Base-by-base conservation (phyloP, 148 eudicot genomes). In the Linanthus parryae region DNA sequence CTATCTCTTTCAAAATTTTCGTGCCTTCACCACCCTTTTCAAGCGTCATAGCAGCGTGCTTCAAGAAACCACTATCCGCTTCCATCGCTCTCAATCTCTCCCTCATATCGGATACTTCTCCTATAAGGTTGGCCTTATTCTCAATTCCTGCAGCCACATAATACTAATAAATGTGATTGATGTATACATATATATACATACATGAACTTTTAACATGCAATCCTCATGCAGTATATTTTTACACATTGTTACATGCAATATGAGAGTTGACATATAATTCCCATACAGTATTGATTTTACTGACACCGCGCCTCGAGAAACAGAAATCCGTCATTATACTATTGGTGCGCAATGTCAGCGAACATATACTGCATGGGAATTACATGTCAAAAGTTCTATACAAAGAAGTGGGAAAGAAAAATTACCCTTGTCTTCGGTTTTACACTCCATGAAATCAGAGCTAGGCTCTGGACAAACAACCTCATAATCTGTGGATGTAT, bases 21-120 rank as follows among this genome's bases (percentile, higher is more conserved):
- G 82, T 69, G 5, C 84, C 79, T 58, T 83, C 80, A 8, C 71
- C 69, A 18, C 86, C 83, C 62, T 72, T 72, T 25, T 79, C 74
- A 34, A 83, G 66, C 26, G 78, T 70, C 64, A 69, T 76, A 35
- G 86, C 71, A 47, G 80, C 73, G 33, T 68, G 83, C 69, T 74
- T 70, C 42, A 76, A 56, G 67, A 81, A 81, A 39, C 73, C 75
- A 65, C 77, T 70, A 16, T 78, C 79, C 42, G 81, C 83, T 72
- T 83, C 84, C 17, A 86, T 54, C 24, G 69, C 76, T 33, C 63
- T 80, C 62, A 80, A 25, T 63, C 83, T 75, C 60, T 68, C 76
- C 43, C 64, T 74, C 24, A 83, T 41, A 43, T 61, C 34, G 19
- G 78, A 70, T 17, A 75, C 56, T 63, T 77, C 87, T 67, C 69